Percentiles rank a stretch among this genome's conserved stretches.
Evolutionary conservation across 306 rosid species (phyloP).

Genomic region (Cyclanthera cordifolia): DNA sequence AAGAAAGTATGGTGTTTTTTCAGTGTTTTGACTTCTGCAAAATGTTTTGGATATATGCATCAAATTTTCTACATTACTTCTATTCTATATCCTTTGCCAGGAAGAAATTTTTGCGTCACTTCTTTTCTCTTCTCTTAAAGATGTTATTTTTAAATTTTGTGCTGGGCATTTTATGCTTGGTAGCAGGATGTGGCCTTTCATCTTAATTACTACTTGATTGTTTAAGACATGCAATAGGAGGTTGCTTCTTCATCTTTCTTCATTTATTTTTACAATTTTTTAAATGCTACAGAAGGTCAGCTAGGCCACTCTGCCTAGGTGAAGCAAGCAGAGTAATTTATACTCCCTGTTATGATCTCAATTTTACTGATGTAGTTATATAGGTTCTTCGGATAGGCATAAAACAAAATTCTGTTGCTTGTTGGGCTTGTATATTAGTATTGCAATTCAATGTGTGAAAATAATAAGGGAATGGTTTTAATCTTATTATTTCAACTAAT

Average conservation of each 20-base stretch:
- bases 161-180: neutral
- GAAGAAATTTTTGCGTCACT: neutral
- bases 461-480: too few species aligned
- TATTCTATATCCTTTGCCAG: neutral
- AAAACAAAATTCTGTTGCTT: neutral
- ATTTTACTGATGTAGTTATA: neutral
- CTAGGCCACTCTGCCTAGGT: neutral
- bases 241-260: neutral
- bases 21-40: conserved; percentile 5
- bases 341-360: neutral
- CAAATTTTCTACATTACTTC: neutral
- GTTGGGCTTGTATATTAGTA: neutral
- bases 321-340: neutral
- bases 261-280: neutral
- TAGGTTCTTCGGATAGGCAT: neutral
- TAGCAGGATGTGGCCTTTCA: neutral
- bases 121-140: neutral
- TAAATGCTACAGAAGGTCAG: neutral
- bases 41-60: neutral
- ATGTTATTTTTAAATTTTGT: neutral
- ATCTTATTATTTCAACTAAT: too few species aligned
- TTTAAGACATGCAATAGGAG: neutral
- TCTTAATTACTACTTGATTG: neutral
- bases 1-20: conserved; percentile 53
- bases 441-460: neutral